A percentile compares a stretch with the other conserved stretches of the same genome.
Evolutionary conservation across 2,329 filamentous ascomycete genomes (phyloP).

Genomic region (Coniella lustricola): DNA sequence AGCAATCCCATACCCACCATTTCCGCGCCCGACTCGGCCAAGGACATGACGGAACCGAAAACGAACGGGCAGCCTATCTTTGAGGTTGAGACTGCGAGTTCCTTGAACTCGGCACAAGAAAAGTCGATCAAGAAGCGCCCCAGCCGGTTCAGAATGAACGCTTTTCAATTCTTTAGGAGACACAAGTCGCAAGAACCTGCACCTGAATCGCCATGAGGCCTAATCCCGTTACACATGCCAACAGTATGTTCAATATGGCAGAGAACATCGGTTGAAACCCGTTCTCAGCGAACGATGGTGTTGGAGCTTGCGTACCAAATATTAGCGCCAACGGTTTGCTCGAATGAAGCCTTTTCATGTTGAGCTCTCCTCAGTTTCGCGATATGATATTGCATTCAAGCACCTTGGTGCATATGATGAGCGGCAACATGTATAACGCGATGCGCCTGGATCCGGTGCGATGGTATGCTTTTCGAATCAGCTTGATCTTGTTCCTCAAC

Average conservation of each 20-base stretch:
- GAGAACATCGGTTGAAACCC: too few species aligned
- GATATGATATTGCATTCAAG: too few species aligned
- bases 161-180: conserved; percentile 48
- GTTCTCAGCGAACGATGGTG: too few species aligned
- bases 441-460: too few species aligned
- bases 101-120: conserved; percentile 38
- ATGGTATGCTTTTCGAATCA: too few species aligned
- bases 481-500: too few species aligned
- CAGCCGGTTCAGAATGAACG: conserved; percentile 58
- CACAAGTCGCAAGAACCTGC: conserved; percentile 38
- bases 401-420: too few species aligned
- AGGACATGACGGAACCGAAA: conserved; percentile 21
- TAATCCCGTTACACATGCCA: neutral
- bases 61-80: conserved; percentile 24
- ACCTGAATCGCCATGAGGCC: conserved; percentile 17
- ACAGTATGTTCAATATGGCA: neutral
- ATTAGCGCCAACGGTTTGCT: too few species aligned
- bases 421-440: too few species aligned
- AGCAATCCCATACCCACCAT: conserved; percentile 34
- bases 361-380: too few species aligned
- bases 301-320: too few species aligned
- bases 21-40: conserved; percentile 23
- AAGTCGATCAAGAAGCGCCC: conserved; percentile 53
- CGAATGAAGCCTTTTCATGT: too few species aligned
- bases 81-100: conserved; percentile 33